These are phyloP conservation scores for Umbelopsis ramanniana DNA, from an alignment of 192 early-diverging fungal species.

Conservation along the genomic window DNA sequence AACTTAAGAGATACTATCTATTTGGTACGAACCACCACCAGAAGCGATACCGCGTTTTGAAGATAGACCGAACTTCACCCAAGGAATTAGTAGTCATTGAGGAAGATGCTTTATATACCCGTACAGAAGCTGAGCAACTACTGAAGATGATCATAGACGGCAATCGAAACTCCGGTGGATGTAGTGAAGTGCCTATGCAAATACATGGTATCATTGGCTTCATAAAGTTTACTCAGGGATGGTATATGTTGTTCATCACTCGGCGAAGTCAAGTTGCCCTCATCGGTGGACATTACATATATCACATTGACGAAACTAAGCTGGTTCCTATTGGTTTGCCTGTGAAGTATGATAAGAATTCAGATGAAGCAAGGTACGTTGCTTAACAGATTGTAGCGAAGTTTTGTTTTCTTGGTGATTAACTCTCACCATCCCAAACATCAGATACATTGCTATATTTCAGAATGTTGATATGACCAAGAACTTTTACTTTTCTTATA, in stretches of 20 bases:
- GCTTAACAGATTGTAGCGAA: too few relatives aligned
- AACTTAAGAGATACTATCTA: slow-evolving; percentile 72
- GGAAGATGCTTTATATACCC: slow-evolving; percentile 79
- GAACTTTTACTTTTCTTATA: slow-evolving; percentile 98
- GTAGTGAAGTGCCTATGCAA: slow-evolving; percentile 60
- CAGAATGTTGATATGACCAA: slow-evolving; percentile 91
- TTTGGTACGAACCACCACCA: slow-evolving; percentile 84
- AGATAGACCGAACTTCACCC: slow-evolving; percentile 81
- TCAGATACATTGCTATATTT: slow-evolving; percentile 80
- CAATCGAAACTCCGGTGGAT: slow-evolving; percentile 74
- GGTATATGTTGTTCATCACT: slow-evolving; percentile 89
- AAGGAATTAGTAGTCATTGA: slow-evolving; percentile 75
- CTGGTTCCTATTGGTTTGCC: slow-evolving; percentile 71
- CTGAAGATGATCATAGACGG: slow-evolving; percentile 80
- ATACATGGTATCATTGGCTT: slow-evolving; percentile 88
- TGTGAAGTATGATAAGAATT: slow-evolving; percentile 71
- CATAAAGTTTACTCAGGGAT: slow-evolving; percentile 89
- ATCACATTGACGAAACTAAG: slow-evolving; percentile 92
- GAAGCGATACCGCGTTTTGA: slow-evolving; percentile 79
- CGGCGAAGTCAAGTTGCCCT: slow-evolving; percentile 84
- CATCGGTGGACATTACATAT: slow-evolving; percentile 93
- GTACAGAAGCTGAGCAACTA: slow-evolving; percentile 71
- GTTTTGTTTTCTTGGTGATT: background rate
- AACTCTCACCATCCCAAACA: background rate
- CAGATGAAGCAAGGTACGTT: slow-evolving; percentile 65